Evolutionary conservation across 495 filamentous ascomycete genomes (phyloP).

Genomic region (Penicillium diatomitis): DNA sequence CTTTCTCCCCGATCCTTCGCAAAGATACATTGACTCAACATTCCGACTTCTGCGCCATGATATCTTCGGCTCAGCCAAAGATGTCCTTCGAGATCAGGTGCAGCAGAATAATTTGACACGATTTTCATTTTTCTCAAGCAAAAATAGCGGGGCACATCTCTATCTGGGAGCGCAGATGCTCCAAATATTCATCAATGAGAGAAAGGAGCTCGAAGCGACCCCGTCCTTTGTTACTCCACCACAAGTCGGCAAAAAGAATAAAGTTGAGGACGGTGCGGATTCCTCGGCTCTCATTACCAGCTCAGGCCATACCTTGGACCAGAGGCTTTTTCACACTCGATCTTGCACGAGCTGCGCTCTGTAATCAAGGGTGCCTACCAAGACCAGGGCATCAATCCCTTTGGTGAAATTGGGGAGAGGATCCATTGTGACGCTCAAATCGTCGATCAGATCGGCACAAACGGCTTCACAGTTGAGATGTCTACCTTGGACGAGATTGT

Average conservation of each 20-base stretch:
- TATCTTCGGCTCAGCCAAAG: constrained; percentile 8
- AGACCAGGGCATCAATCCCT: too few relatives aligned
- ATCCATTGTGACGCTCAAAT: too few relatives aligned
- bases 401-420: too few relatives aligned
- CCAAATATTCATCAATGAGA: constrained; percentile 7
- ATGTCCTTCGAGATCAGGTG: constrained; percentile 3
- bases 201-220: constrained; percentile 7
- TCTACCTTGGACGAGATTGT: too few relatives aligned
- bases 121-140: background rate
- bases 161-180: constrained; percentile 1
- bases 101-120: constrained; percentile 18
- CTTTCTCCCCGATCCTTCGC: constrained; percentile 2
- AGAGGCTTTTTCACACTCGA: too few relatives aligned
- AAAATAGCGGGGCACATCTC: constrained; percentile 4
- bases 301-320: too few relatives aligned
- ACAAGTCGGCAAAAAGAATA: constrained; percentile 3
- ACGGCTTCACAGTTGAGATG: too few relatives aligned
- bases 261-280: too few relatives aligned
- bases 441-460: too few relatives aligned
- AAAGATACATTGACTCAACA: constrained; percentile 8
- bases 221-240: constrained; percentile 4
- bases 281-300: too few relatives aligned
- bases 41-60: constrained; percentile 9
- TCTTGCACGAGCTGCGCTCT: too few relatives aligned
- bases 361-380: too few relatives aligned